Conservation (phyloP, 2,329 filamentous ascomycete species). For the Fusarium solani-melongenae region DNA sequence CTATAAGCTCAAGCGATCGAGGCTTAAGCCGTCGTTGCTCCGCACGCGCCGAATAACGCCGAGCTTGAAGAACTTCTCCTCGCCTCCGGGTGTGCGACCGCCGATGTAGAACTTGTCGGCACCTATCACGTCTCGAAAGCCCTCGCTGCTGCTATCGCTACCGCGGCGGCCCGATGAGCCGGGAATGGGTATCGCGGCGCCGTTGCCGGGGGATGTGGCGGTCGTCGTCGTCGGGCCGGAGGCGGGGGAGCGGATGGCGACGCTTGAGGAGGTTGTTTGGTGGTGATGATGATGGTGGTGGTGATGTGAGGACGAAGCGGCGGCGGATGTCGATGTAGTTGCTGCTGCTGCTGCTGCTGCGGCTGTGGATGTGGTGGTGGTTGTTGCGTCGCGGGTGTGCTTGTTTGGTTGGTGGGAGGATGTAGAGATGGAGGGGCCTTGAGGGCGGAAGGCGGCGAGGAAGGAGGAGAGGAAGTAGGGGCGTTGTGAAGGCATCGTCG, state of each 20-base stretch:
- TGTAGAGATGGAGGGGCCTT: constrained; percentile 51
- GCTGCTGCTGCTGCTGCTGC: constrained; percentile 26
- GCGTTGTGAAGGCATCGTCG: constrained; percentile 62
- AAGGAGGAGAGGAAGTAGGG: constrained; percentile 68
- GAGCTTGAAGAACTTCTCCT: constrained; percentile 84
- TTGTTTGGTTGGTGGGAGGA: constrained; percentile 49
- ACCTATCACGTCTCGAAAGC: constrained; percentile 77
- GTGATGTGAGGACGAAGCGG: constrained; percentile 37
- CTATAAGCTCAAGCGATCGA: constrained; percentile 81
- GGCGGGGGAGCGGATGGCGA: constrained; percentile 47
- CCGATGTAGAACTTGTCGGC: constrained; percentile 87
- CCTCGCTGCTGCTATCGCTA: constrained; percentile 80
- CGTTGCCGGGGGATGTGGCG: constrained; percentile 30
- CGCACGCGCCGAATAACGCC: constrained; percentile 78
- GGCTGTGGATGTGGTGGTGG: constrained; percentile 37
- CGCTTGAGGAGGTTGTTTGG: constrained; percentile 39
- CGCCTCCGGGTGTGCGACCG: constrained; percentile 78
- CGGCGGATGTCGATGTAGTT: constrained; percentile 37
- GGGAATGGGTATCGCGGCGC: constrained; percentile 55
- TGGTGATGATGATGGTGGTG: constrained; percentile 38
- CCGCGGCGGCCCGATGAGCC: constrained; percentile 65
- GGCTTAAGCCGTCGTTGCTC: constrained; percentile 79
- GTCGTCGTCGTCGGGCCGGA: constrained; percentile 29
- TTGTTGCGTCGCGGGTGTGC: constrained; percentile 46
- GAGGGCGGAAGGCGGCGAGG: constrained; percentile 64